Evolutionary conservation across 495 filamentous ascomycete species (phyloP).

Genomic region (Podospora conica): DNA sequence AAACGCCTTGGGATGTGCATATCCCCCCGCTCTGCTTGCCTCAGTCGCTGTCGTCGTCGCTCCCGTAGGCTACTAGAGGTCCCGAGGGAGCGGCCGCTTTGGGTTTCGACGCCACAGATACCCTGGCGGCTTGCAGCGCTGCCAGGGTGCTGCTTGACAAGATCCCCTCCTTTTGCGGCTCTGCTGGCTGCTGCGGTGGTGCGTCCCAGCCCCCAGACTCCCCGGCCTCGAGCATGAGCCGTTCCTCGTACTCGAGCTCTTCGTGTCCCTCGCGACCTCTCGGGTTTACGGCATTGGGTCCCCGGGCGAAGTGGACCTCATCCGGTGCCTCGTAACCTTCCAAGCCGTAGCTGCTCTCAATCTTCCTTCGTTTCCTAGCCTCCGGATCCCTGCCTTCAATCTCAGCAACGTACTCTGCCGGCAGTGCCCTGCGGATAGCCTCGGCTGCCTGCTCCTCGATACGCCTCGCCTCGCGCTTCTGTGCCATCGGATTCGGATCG

Average conservation of each 20-base stretch:
- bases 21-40: background rate
- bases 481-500: constrained; percentile 92
- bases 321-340: constrained; percentile 92
- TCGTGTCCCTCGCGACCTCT: constrained; percentile 44
- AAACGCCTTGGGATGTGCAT: background rate
- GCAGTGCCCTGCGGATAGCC: constrained; percentile 84
- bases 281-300: constrained; percentile 53
- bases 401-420: constrained; percentile 85
- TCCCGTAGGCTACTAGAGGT: constrained; percentile 82
- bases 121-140: constrained; percentile 54
- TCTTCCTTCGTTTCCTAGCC: constrained; percentile 77
- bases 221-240: constrained; percentile 43
- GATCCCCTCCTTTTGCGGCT: constrained; percentile 56
- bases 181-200: constrained; percentile 27
- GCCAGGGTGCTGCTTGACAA: constrained; percentile 75
- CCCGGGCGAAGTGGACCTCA: constrained; percentile 83
- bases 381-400: constrained; percentile 87
- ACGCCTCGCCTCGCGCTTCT: constrained; percentile 80
- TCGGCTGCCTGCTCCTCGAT: constrained; percentile 99
- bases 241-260: constrained; percentile 42
- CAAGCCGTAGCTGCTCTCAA: constrained; percentile 84
- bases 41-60: constrained; percentile 81
- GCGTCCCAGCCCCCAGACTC: constrained; percentile 31
- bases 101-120: constrained; percentile 45
- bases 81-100: constrained; percentile 45